phyloP scores from a whole-genome alignment of 164 flowering plant species.

The Aristolochia contorta region DNA sequence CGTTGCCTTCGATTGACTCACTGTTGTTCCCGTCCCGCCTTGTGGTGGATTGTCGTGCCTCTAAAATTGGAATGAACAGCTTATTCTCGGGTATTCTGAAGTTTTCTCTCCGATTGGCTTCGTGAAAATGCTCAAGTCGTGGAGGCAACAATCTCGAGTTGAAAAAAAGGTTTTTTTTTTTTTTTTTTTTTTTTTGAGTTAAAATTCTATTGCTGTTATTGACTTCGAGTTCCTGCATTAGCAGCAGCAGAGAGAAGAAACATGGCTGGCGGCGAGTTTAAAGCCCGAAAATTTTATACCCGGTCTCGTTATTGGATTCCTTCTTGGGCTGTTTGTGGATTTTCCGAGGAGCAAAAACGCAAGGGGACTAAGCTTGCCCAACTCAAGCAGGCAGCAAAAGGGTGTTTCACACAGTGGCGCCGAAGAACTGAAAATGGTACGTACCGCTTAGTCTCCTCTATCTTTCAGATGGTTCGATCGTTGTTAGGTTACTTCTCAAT shows the following conservation, averaged over 20 bases:
- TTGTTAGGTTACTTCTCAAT: background rate
- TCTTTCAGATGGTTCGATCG: background rate
- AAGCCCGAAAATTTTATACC: slow-evolving; percentile 71
- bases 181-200: background rate
- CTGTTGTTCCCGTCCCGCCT: too few species aligned
- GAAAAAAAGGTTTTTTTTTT: background rate
- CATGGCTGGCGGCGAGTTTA: slow-evolving; percentile 43
- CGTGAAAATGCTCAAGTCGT: background rate
- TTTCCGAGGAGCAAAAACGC: slow-evolving; percentile 28
- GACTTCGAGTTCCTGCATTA: background rate
- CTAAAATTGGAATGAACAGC: background rate
- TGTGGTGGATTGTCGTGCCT: too few species aligned
- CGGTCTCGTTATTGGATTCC: slow-evolving; percentile 77
- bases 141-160: background rate
- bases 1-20: too few species aligned
- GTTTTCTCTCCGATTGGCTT: background rate
- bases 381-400: slow-evolving; percentile 15
- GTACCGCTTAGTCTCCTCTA: too few species aligned
- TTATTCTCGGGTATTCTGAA: background rate
- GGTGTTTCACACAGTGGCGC: slow-evolving; percentile 19
- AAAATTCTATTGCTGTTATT: background rate
- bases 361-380: slow-evolving; percentile 11
- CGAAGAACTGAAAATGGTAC: slow-evolving; percentile 79
- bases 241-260: slow-evolving; percentile 27
- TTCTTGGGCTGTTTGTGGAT: slow-evolving; percentile 60